Percentiles rank a stretch among this genome's conserved stretches.
Evolutionary conservation across 768 basidiomycete genomes (phyloP).

Genomic region (Amanita rubescens): DNA sequence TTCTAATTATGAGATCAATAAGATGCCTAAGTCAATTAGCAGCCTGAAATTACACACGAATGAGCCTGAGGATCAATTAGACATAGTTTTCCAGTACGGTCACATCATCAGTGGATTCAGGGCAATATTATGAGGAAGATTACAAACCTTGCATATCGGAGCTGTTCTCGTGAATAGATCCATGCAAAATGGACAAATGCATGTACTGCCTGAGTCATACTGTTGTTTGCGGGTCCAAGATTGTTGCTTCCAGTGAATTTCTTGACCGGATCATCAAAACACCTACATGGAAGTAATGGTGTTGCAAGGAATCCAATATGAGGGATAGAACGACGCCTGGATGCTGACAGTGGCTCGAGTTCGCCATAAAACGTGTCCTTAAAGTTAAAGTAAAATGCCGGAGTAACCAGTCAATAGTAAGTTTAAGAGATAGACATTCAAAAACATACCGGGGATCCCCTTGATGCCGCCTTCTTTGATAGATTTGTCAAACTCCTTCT

Average conservation of each 20-base stretch:
- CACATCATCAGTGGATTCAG: not conserved
- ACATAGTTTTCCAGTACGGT: conserved; percentile 11
- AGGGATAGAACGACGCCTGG: not conserved
- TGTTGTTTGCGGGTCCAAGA: conserved; percentile 14
- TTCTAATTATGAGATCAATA: conserved; percentile 3
- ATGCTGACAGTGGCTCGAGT: not conserved
- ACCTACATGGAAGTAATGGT: conserved; percentile 18
- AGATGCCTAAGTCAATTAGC: not conserved
- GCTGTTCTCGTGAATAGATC: conserved; percentile 14
- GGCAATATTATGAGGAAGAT: not conserved
- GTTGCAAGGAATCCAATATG: conserved; percentile 19
- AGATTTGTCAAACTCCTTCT: too few species aligned
- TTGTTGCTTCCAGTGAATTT: conserved; percentile 24
- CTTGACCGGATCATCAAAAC: conserved; percentile 12
- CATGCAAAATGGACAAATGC: conserved; percentile 22
- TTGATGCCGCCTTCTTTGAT: not conserved
- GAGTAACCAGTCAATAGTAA: not conserved
- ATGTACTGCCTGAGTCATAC: conserved; percentile 19
- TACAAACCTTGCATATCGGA: conserved; percentile 22
- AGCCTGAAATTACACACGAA: conserved; percentile 11
- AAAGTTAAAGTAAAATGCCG: conserved; percentile 1
- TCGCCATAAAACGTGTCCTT: not conserved
- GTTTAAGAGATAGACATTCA: not conserved
- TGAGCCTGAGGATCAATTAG: conserved; percentile 20
- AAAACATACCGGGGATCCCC: not conserved